Evolutionary conservation across 2,329 filamentous ascomycete genomes (phyloP).

Genomic region (Orbilia oligospora): DNA sequence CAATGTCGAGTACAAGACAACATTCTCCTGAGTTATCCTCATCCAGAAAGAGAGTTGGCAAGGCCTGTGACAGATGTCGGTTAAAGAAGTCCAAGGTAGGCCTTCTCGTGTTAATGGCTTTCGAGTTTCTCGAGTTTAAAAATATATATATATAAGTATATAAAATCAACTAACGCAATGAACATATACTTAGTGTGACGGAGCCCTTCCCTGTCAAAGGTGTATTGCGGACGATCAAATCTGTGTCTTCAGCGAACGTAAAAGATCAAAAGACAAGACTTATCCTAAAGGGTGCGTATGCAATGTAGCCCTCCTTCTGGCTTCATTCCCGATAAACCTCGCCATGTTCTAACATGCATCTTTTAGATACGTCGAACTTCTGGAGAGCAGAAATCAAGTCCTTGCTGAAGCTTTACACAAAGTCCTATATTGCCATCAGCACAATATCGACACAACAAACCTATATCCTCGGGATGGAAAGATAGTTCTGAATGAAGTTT

Average conservation of each 20-base stretch:
- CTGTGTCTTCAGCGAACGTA: slow-evolving; percentile 57
- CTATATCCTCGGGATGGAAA: slow-evolving; percentile 58
- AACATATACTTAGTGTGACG: slow-evolving; percentile 34
- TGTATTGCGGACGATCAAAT: slow-evolving; percentile 58
- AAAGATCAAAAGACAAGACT: slow-evolving; percentile 57
- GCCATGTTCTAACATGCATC: neutral
- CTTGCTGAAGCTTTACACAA: slow-evolving; percentile 55
- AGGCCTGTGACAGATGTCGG: slow-evolving; percentile 57
- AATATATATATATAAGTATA: neutral
- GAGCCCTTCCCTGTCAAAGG: slow-evolving; percentile 51
- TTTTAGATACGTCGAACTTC: slow-evolving; percentile 51
- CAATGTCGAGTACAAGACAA: slow-evolving; percentile 59
- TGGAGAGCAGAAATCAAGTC: slow-evolving; percentile 57
- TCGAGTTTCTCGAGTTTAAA: neutral
- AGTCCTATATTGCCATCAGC: slow-evolving; percentile 56
- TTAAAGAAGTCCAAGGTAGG: slow-evolving; percentile 58
- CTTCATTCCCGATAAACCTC: neutral
- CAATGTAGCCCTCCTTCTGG: slow-evolving; percentile 4
- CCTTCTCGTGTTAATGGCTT: neutral
- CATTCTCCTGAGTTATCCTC: slow-evolving; percentile 54
- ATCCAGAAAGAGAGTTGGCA: slow-evolving; percentile 57
- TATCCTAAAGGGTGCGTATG: slow-evolving; percentile 60
- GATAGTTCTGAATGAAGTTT: slow-evolving; percentile 55
- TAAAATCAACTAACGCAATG: neutral
- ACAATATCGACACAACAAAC: slow-evolving; percentile 50